phyloP scores from a whole-genome alignment of 495 filamentous ascomycete genomes.

The Talaromyces stipitatus region DNA sequence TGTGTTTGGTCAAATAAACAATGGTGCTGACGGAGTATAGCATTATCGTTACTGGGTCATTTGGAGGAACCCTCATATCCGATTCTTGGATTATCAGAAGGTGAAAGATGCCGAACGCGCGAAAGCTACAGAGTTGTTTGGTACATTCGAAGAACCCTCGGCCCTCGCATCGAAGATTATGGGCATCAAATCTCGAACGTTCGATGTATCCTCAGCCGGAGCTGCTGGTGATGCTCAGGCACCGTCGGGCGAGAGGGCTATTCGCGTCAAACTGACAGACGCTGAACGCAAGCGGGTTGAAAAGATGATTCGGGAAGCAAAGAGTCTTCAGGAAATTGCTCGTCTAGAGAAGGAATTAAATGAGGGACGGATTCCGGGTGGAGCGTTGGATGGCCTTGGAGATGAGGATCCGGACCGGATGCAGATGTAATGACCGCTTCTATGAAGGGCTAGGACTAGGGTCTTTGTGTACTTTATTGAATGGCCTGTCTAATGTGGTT shows the following conservation, averaged over 20 bases:
- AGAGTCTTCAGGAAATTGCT: slow-evolving; percentile 78
- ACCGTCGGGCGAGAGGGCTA: slow-evolving; percentile 51
- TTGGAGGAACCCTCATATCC: slow-evolving; percentile 74
- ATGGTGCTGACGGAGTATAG: slow-evolving; percentile 33
- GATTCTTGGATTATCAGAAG: slow-evolving; percentile 90
- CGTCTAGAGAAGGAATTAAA: slow-evolving; percentile 75
- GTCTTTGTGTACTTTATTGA: neutral
- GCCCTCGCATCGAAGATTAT: slow-evolving; percentile 84
- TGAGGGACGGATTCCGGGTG: slow-evolving; percentile 75
- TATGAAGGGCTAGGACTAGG: neutral
- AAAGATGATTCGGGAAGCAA: slow-evolving; percentile 73
- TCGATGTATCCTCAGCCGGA: slow-evolving; percentile 53
- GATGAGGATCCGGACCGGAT: slow-evolving; percentile 27
- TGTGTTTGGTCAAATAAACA: neutral
- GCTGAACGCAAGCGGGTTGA: slow-evolving; percentile 62
- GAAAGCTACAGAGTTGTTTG: slow-evolving; percentile 73
- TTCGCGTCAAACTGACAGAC: slow-evolving; percentile 60
- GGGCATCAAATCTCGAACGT: slow-evolving; percentile 76
- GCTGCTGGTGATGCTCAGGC: slow-evolving; percentile 27
- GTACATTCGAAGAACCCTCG: slow-evolving; percentile 65
- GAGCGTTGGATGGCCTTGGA: slow-evolving; percentile 53
- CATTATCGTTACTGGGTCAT: slow-evolving; percentile 89
- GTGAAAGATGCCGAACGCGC: slow-evolving; percentile 78
- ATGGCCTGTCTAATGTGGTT: neutral
- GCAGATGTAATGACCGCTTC: slow-evolving; percentile 1